Conservation (phyloP, 768 basidiomycete genomes). For the Lactarius evosmus region DNA sequence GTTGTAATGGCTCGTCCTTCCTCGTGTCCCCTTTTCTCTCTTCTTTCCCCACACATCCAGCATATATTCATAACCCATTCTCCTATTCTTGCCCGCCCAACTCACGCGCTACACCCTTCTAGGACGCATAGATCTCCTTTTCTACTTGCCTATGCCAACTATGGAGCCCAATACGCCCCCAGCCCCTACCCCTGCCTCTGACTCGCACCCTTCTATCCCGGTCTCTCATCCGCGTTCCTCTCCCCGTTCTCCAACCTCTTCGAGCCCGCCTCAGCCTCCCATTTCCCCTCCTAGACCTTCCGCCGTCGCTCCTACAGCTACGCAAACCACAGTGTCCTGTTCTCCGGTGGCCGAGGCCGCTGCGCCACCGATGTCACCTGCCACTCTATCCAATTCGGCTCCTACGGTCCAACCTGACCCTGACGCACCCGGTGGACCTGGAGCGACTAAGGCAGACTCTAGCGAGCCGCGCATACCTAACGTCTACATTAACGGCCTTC, state of each 20-base stretch:
- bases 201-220: slow-evolving; percentile 26
- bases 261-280: slow-evolving; percentile 25
- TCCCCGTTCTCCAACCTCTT: slow-evolving; percentile 24
- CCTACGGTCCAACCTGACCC: slow-evolving; percentile 20
- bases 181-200: slow-evolving; percentile 21
- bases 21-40: neutral
- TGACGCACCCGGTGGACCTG: slow-evolving; percentile 1
- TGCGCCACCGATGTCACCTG: slow-evolving; percentile 9
- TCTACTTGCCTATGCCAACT: slow-evolving; percentile 18
- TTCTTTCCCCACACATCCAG: slow-evolving; percentile 16
- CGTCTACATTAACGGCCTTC: slow-evolving; percentile 86
- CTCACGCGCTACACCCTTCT: slow-evolving; percentile 25
- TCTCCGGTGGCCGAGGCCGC: slow-evolving; percentile 17
- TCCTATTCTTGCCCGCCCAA: slow-evolving; percentile 19
- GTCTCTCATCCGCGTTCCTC: slow-evolving; percentile 30
- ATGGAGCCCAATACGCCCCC: slow-evolving; percentile 25
- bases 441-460: slow-evolving; percentile 16
- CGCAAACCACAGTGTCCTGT: slow-evolving; percentile 13
- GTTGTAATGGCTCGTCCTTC: slow-evolving; percentile 8
- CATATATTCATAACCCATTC: slow-evolving; percentile 23
- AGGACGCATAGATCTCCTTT: slow-evolving; percentile 21
- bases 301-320: slow-evolving; percentile 9
- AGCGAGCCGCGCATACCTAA: slow-evolving; percentile 52
- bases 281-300: slow-evolving; percentile 27
- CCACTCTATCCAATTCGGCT: slow-evolving; percentile 21